Base-by-base conservation (phyloP, 75 land plant genomes). In the Gnetum montanum region DNA sequence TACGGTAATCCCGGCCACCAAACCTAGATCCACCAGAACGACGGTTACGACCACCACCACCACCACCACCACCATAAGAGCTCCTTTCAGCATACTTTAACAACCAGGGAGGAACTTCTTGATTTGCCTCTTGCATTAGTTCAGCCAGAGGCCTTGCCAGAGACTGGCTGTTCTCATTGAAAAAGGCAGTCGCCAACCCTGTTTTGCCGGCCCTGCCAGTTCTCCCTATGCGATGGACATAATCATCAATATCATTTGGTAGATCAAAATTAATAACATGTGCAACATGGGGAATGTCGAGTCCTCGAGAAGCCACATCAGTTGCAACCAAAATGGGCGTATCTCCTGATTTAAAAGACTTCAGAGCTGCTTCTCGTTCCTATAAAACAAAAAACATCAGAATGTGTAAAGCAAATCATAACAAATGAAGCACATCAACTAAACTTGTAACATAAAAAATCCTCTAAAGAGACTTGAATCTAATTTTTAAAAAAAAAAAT, bases 151-250 rank as follows among this genome's bases (percentile, higher is more conserved):
- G 46, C 37, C 78, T 80, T 37, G 96, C 96, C 46, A 90, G 26
- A 2, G 86, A 82, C 26, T 62, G 47, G 60, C 83, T 83, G 38
- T 69, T 76, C 33, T 90, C 92, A 46, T 86, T 90, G 49, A 90
- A 90, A 60, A 90, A 90, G 8, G 96, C 96, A 28, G 96, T 90
- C 5, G 96, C 92, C 43, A 90, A 59, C 1, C 96, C 96, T 4
- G 76, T 53, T 59, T 90, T 90, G n/a, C 96, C 96, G 20, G 96
- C 96, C 33, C 96, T 69, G 11, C 96, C 96, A 3, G 96, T 90
- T 20, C 96, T 76, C 28, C 96, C 96, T 29, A 90, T 90, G 16
- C 96, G 81, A 47, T 90, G 96, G n/a, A 90, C 92, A 54, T 90
- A 90, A 62, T 83, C 87, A 68, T 90, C 92, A 58, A 86, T 83